phyloP scores from a whole-genome alignment of 306 rosid genomes.

The Mimosa pudica region DNA sequence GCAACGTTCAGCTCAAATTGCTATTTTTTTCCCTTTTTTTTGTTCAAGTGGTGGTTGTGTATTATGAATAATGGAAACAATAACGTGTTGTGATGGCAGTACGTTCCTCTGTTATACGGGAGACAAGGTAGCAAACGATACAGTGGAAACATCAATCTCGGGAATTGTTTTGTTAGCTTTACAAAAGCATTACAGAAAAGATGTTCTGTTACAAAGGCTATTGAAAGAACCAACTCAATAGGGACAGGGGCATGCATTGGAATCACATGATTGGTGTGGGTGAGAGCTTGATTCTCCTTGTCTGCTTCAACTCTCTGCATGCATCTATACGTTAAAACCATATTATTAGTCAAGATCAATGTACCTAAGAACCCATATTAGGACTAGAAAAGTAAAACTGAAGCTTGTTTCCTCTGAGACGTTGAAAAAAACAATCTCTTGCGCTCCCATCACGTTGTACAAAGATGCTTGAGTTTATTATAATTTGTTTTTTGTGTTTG shows the following conservation, averaged over 20 bases:
- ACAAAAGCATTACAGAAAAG: constrained; percentile 31
- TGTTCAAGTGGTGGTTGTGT: background rate
- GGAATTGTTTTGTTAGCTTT: constrained; percentile 45
- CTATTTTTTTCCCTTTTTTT: constrained; percentile 21
- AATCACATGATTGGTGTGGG: constrained; percentile 40
- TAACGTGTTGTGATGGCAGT: constrained; percentile 36
- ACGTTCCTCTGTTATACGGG: constrained; percentile 34
- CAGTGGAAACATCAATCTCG: constrained; percentile 37
- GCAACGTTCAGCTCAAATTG: constrained; percentile 33
- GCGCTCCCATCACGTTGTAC: constrained; percentile 1
- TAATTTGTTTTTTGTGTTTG: constrained; percentile 4
- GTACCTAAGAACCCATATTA: constrained; percentile 28
- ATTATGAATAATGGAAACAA: constrained; percentile 33
- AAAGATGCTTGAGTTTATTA: constrained; percentile 16
- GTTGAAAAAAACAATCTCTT: constrained; percentile 22
- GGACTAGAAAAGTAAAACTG: constrained; percentile 25
- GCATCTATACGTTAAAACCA: constrained; percentile 39
- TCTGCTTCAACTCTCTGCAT: constrained; percentile 31
- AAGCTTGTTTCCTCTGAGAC: constrained; percentile 25
- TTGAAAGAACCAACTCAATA: background rate
- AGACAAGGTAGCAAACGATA: constrained; percentile 45
- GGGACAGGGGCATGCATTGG: constrained; percentile 13
- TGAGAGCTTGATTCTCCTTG: constrained; percentile 40
- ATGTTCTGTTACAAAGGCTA: constrained; percentile 21
- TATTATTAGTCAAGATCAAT: constrained; percentile 43